These are phyloP conservation scores for Pseudogymnoascus sp. DNA, from an alignment of 2,329 filamentous ascomycete genomes.

Conservation along the genomic window DNA sequence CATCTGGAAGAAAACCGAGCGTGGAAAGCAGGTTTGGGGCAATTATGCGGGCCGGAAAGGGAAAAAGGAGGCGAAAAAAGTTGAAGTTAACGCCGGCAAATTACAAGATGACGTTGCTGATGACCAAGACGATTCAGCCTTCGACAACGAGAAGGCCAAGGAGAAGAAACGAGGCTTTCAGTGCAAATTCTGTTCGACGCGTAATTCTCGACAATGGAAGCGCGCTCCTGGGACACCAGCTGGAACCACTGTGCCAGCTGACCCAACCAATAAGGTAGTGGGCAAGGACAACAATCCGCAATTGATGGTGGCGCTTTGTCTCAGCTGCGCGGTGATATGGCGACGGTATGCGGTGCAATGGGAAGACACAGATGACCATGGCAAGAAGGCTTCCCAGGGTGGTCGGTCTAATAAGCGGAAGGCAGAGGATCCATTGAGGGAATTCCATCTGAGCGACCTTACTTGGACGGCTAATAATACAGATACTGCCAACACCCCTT, in stretches of 20 bases:
- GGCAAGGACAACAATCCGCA: conserved; percentile 68
- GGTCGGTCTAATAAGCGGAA: conserved; percentile 79
- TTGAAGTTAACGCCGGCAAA: conserved; percentile 62
- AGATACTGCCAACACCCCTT: conserved; percentile 14
- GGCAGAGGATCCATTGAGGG: conserved; percentile 74
- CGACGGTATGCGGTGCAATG: conserved; percentile 92
- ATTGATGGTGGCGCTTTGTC: conserved; percentile 74
- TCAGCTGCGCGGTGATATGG: conserved; percentile 88
- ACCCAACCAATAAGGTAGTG: conserved; percentile 51
- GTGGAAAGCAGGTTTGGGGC: conserved; percentile 83
- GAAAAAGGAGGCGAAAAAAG: conserved; percentile 75
- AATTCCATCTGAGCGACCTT: conserved; percentile 54
- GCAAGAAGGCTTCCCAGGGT: conserved; percentile 76
- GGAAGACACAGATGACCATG: conserved; percentile 86
- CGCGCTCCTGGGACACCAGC: conserved; percentile 72
- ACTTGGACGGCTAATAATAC: conserved; percentile 32
- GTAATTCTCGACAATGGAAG: conserved; percentile 80
- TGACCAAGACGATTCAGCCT: conserved; percentile 88
- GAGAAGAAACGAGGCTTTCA: conserved; percentile 75
- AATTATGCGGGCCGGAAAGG: conserved; percentile 80
- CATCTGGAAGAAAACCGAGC: conserved; percentile 90
- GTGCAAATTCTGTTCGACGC: conserved; percentile 86
- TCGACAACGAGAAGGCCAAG: conserved; percentile 73
- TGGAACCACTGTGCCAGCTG: conserved; percentile 58
- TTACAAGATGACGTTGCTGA: conserved; percentile 88